Conservation (phyloP, 2,329 filamentous ascomycete species). For the Microthyrium microscopicum region DNA sequence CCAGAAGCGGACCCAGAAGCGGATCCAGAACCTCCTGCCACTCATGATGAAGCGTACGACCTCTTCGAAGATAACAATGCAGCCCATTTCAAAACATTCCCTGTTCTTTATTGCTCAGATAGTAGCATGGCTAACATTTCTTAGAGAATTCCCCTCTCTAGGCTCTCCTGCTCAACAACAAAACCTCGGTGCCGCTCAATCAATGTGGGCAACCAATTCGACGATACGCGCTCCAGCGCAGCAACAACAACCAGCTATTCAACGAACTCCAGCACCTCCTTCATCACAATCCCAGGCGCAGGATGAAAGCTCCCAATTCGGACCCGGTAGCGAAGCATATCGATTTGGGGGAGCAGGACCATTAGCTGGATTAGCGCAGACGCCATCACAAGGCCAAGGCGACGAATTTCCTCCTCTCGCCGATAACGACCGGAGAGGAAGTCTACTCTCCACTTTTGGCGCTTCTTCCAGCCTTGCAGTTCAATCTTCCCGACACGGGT, state of each 20-base stretch:
- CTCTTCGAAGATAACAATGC: too few species aligned
- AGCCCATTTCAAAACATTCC: too few species aligned
- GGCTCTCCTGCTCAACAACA: conserved; percentile 40
- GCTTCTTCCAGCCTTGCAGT: too few species aligned
- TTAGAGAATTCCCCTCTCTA: conserved; percentile 45
- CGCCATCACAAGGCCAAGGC: conserved; percentile 39
- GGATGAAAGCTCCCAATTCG: conserved; percentile 32
- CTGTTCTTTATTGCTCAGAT: too few species aligned
- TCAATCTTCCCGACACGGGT: too few species aligned
- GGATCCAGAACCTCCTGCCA: too few species aligned
- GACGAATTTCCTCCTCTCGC: too few species aligned
- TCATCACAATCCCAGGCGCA: conserved; percentile 17
- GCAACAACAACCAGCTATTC: conserved; percentile 27
- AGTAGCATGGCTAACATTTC: neutral
- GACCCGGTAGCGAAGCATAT: conserved; percentile 36
- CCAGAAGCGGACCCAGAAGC: too few species aligned
- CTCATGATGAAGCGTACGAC: too few species aligned
- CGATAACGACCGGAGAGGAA: neutral
- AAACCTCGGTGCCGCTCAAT: conserved; percentile 29
- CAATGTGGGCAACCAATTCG: conserved; percentile 41
- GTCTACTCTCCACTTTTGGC: neutral
- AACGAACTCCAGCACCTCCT: conserved; percentile 10
- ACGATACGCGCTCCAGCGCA: conserved; percentile 33
- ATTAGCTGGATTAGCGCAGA: conserved; percentile 28
- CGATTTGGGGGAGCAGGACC: conserved; percentile 38